Percentiles rank a stretch among this genome's conserved stretches.
These are phyloP conservation scores for Bertia moriformis DNA, from an alignment of 2,329 filamentous ascomycete genomes.

Conservation along the genomic window DNA sequence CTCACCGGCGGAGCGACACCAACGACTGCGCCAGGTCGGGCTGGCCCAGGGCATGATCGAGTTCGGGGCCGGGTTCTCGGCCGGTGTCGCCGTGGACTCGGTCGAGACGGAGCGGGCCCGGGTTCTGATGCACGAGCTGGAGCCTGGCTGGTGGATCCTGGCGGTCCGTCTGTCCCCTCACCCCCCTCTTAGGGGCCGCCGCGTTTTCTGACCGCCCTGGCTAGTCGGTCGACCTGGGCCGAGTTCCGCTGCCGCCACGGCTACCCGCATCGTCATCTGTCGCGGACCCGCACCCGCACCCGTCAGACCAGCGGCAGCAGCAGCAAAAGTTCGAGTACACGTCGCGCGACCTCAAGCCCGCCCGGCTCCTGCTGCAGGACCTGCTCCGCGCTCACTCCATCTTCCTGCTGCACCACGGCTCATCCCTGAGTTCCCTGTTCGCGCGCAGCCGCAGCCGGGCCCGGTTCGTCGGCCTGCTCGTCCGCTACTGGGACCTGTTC, in stretches of 20 bases:
- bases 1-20: slow-evolving; percentile 57
- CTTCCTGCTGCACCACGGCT: slow-evolving; percentile 78
- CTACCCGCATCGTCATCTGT: no score
- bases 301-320: slow-evolving; percentile 12
- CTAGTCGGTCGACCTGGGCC: slow-evolving; percentile 70
- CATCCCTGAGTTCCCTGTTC: slow-evolving; percentile 58
- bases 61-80: slow-evolving; percentile 78
- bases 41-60: slow-evolving; percentile 92
- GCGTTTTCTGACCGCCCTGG: no score
- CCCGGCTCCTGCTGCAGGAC: slow-evolving; percentile 64
- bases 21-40: slow-evolving; percentile 80
- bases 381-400: slow-evolving; percentile 67
- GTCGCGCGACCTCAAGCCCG: slow-evolving; percentile 74
- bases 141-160: slow-evolving; percentile 87
- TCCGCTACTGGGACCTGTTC: slow-evolving; percentile 66
- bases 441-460: slow-evolving; percentile 44
- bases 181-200: no score
- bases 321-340: slow-evolving; percentile 60
- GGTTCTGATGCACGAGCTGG: slow-evolving; percentile 73
- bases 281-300: slow-evolving; percentile 19
- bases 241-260: slow-evolving; percentile 44
- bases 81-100: slow-evolving; percentile 60
- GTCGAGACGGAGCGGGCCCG: slow-evolving; percentile 85
- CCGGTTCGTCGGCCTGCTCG: slow-evolving; percentile 59
- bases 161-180: no score